phyloP scores from a whole-genome alignment of 352 stramenopile genomes.

The Globisporangium acanthophoron region DNA sequence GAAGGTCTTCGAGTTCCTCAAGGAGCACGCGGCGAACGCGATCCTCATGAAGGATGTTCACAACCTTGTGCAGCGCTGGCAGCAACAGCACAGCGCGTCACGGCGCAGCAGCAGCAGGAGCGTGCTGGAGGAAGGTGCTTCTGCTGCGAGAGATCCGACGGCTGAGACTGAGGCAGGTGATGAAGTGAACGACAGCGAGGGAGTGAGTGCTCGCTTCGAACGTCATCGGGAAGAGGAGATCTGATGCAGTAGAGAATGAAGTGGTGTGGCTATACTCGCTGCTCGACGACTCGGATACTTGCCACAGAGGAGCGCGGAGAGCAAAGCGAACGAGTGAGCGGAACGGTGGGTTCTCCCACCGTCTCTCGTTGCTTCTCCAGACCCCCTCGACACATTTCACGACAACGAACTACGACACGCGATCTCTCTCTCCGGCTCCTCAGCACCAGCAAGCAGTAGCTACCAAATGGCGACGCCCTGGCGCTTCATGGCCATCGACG shows the following conservation, averaged over 20 bases:
- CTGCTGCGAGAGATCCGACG: neutral
- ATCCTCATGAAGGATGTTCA: conserved; percentile 82
- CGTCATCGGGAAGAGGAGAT: neutral
- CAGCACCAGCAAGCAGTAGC: neutral
- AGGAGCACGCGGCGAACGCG: conserved; percentile 41
- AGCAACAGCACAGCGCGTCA: conserved; percentile 22
- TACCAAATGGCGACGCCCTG: conserved; percentile 31
- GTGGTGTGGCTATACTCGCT: no score
- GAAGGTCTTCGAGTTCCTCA: conserved; percentile 70
- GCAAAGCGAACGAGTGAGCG: no score
- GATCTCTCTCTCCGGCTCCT: neutral
- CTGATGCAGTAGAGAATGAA: neutral
- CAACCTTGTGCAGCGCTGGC: conserved; percentile 72
- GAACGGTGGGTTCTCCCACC: no score
- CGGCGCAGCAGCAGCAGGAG: neutral
- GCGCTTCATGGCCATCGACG: conserved; percentile 42
- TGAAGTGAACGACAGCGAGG: neutral
- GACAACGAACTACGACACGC: no score
- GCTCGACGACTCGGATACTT: no score
- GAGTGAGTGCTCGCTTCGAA: no score
- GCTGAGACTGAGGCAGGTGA: no score
- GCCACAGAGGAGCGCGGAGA: no score
- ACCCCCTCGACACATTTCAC: no score
- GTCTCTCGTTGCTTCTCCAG: no score
- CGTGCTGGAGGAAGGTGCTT: neutral